phyloP scores from a whole-genome alignment of 108 stramenopile species.

The Nitzschia sp. region DNA sequence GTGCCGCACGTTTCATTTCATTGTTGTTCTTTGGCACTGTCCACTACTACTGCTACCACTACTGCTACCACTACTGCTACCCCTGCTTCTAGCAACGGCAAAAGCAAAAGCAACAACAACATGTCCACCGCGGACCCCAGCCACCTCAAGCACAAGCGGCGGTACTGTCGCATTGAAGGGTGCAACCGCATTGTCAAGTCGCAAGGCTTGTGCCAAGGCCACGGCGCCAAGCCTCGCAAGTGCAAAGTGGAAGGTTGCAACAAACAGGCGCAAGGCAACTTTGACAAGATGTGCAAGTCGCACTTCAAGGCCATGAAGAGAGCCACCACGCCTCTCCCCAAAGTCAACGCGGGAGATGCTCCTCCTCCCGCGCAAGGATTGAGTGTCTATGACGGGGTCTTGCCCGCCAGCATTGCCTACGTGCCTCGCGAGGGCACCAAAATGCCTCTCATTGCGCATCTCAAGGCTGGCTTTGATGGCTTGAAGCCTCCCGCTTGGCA shows the following conservation, averaged over 20 bases:
- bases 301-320: conserved; percentile 59
- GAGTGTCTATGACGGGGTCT: conserved; percentile 63
- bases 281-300: conserved; percentile 67
- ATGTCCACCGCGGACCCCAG: not conserved
- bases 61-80: too few species aligned
- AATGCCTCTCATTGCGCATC: conserved; percentile 44
- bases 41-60: too few species aligned
- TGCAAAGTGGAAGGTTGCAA: conserved; percentile 51
- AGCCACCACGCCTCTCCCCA: conserved; percentile 35
- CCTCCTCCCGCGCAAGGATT: conserved; percentile 38
- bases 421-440: conserved; percentile 6
- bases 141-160: conserved; percentile 54
- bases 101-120: too few species aligned
- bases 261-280: conserved; percentile 63
- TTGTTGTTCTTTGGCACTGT: too few species aligned
- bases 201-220: conserved; percentile 63
- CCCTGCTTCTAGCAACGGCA: too few species aligned
- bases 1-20: too few species aligned
- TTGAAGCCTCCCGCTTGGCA: conserved; percentile 67
- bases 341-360: conserved; percentile 16
- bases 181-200: conserved; percentile 70
- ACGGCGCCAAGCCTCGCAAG: conserved; percentile 55
- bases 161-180: conserved; percentile 53
- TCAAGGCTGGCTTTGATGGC: conserved; percentile 50
- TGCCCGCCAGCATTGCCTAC: conserved; percentile 50